A percentile compares a stretch with the other conserved stretches of the same genome.
Evolutionary conservation across 2,329 filamentous ascomycete genomes (phyloP).

Genomic region (Cytospora piceae): DNA sequence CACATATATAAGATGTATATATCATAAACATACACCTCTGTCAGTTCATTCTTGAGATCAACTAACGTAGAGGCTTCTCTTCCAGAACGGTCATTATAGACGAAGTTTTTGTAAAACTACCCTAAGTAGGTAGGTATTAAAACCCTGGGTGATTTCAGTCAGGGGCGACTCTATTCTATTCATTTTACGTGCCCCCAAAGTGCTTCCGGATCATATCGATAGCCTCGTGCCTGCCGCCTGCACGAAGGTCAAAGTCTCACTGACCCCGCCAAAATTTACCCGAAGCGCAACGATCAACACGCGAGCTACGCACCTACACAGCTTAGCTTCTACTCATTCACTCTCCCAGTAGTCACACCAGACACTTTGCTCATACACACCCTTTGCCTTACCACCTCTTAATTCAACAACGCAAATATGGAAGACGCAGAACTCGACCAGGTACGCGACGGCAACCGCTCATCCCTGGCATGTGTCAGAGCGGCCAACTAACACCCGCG

Average conservation of each 20-base stretch:
- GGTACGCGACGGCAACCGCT: slow-evolving; percentile 3
- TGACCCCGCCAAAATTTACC: slow-evolving; percentile 31
- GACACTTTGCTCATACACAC: too few species aligned
- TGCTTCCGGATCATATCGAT: slow-evolving; percentile 13
- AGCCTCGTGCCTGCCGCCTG: slow-evolving; percentile 6
- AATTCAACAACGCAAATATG: slow-evolving; percentile 21
- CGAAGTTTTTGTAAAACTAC: too few species aligned
- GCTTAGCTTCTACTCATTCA: not conserved
- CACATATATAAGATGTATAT: not conserved
- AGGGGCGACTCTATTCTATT: not conserved
- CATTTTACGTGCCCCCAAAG: not conserved
- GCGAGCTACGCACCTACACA: slow-evolving; percentile 1
- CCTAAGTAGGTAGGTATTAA: too few species aligned
- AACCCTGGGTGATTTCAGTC: too few species aligned
- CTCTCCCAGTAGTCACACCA: too few species aligned
- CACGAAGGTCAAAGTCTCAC: not conserved
- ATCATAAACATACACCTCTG: not conserved
- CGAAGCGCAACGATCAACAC: slow-evolving; percentile 1
- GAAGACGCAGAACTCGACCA: slow-evolving; percentile 34
- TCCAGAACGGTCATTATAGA: too few species aligned
- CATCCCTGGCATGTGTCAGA: not conserved
- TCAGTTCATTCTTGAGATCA: not conserved
- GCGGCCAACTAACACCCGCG: not conserved
- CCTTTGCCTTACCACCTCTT: too few species aligned
- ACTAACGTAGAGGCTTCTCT: too few species aligned